Base-by-base conservation (phyloP, 2,329 filamentous ascomycete genomes). In the Aspergillus fumigatus region DNA sequence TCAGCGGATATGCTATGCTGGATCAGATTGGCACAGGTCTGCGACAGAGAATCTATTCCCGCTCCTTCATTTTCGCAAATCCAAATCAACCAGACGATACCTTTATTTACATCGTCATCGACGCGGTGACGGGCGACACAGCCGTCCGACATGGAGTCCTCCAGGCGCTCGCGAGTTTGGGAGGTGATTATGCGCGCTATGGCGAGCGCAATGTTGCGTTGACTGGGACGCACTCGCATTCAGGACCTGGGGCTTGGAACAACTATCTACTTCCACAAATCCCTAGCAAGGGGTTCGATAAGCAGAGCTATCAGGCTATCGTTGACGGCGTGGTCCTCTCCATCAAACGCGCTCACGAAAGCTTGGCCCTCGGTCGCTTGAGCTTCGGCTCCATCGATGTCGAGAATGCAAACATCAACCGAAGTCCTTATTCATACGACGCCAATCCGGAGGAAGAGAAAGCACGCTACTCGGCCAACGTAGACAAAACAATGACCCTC, bases 261-360 rank as follows among this genome's bases (percentile, higher is more conserved):
- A 97, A 97, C 75, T 97, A 97, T 70, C 82, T 97, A 9, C 80
- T 97, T 5, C 93, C 92, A 7, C 92, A 97, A 70, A 88, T 97
- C 62, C 94, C 93, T 0, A 92, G 87, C 67, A 82, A 88, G 57
- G 93, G 93, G 0, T 97, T 96, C 65, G 83, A 91, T 73, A 85
- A 86, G 67, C 89, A 95, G 72, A 95, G 90, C 66, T 96, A 96
- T 68, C 82, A 87, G 61, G 92, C 93, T 27, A 91, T 97, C 59
- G 91, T 97, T 0, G 86, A 94, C 64, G 93, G 93, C 1, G 87
- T 90, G 1, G 70, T 97, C 1, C 77, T 90, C 1, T 95, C 92
- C 1, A 92, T 97, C 64, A 80, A 88, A 67, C 82, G 88, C 47
- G 93, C 93, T 0, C 93, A 97, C 69, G 82, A 87, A 66, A 85